Evolutionary conservation across 768 basidiomycete species (phyloP), one percentile per base, ranked within the genome.

Genomic region (Mycena alexandri): DNA sequence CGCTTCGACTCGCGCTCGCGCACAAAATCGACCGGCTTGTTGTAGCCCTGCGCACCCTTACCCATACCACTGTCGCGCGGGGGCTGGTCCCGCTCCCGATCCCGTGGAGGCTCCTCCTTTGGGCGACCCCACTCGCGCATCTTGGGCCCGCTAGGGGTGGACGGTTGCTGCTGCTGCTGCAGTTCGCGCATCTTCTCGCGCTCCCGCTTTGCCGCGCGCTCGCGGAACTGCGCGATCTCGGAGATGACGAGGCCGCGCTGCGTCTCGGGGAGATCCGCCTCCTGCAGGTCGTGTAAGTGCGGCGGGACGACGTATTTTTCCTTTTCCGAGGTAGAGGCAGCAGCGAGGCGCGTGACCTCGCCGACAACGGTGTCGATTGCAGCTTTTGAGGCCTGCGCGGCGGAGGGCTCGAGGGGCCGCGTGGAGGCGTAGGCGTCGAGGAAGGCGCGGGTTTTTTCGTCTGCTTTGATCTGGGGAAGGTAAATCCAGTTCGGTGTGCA

Each of bases 251-350:
- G 90, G 7, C 93, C 95, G 41, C 97, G 92, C 69, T 87, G 89
- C 0, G 94, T 94, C 81, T 99, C 98, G 24, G 98, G 97, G 47
- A 99, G 87, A 75, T 99, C 98, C 58, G 95, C 94, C 81, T 98
- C 96, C 75, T 95, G 93, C 47, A 99, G 85, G 80, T 99, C 98
- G 79, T 95, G 94, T 21, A 99, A 86, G 80, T 99, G 98, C n/a
- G 94, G 93, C 25, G 95, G 95, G 47, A 98, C 94, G 69, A 94
- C 86, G 76, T 94, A 93, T 86, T 91, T 90, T 79, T 95, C 93
- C 75, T 92, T 91, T 79, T 93, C 91, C 59, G 89, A 87, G 43
- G 77, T 90, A 67, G 88, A 89, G 2, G 93, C 90, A 4, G 91
- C 90, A 52, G 93, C 92, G 76, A 91, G 89, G 43, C 87, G 86